Evolutionary conservation across 495 filamentous ascomycete species (phyloP), one percentile per base, ranked within the genome.

Genomic region (Penicillium silybi): DNA sequence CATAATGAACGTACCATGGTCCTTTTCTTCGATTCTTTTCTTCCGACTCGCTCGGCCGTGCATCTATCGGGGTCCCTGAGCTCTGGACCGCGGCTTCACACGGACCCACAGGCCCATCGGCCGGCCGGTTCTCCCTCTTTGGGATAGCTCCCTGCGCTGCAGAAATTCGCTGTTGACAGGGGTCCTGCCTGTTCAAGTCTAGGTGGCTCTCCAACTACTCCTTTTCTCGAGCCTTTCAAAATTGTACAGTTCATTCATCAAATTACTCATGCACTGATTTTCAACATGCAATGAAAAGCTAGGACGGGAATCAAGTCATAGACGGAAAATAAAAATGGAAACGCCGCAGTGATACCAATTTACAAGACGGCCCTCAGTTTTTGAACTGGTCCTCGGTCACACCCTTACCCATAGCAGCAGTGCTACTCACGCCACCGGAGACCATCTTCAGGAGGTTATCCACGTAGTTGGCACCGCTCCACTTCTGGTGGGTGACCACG

Each of bases 401-500:
- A 41, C 95, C 93, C 76, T 89, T 89, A 10, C 93, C 93, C 93
- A 97, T 98, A 4, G 93, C 93, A 34, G 86, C 86, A 1, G 93
- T 97, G 42, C 81, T 86, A 65, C 86, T 92, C 45, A 98, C 84
- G 58, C 93, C 93, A 6, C 93, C 95, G 6, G 84, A 91, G 10
- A 98, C 90, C 93, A 98, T 96, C 82, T 95, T 96, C 66, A 96
- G 74, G 76, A 96, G 66, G 63, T 92, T 89, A 65, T 98, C 93
- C 6, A 90, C 85, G 66, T 97, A 97, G 60, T 88, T 90, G 22
- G 95, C 93, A 34, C 93, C 93, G 60, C 82, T 87, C 93, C 93
- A 98, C 70, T 97, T 97, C 83, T 98, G 93, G 72, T 98, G 93
- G 63, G 88, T 96, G 27, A 98, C 90, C 7, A 97, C 95, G 66